Conservation (phyloP, 495 filamentous ascomycete species). For the Aspergillus conjunctus region DNA sequence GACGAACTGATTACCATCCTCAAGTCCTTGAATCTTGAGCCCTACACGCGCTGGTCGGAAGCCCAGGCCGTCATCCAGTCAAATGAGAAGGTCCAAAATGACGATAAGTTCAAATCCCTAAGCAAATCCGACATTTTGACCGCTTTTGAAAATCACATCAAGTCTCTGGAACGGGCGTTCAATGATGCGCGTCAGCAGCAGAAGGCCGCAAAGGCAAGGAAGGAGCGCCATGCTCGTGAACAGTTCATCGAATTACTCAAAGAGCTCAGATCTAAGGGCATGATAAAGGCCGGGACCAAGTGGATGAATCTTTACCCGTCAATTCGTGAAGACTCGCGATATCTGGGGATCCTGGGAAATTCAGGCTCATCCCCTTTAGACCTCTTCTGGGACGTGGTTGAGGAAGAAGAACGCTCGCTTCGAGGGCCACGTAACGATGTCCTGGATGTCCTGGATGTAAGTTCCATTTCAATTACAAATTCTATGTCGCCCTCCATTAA, state of each 20-base stretch:
- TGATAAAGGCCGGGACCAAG: slow-evolving; percentile 87
- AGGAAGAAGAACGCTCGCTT: slow-evolving; percentile 86
- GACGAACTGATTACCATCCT: slow-evolving; percentile 79
- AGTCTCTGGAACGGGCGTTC: slow-evolving; percentile 82
- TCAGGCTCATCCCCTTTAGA: slow-evolving; percentile 88
- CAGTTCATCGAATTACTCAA: slow-evolving; percentile 71
- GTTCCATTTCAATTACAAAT: slow-evolving; percentile 28
- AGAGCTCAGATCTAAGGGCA: slow-evolving; percentile 72
- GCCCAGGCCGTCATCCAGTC: slow-evolving; percentile 80
- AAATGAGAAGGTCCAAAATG: slow-evolving; percentile 76
- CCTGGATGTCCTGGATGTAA: slow-evolving; percentile 86
- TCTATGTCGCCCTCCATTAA: slow-evolving; percentile 21
- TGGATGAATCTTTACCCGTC: slow-evolving; percentile 83
- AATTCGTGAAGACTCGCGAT: slow-evolving; percentile 81
- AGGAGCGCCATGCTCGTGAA: slow-evolving; percentile 85
- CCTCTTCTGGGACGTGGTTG: slow-evolving; percentile 94
- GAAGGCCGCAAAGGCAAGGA: slow-evolving; percentile 75
- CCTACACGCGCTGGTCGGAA: slow-evolving; percentile 94
- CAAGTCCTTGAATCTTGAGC: slow-evolving; percentile 83
- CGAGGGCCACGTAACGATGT: slow-evolving; percentile 82
- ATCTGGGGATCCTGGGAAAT: slow-evolving; percentile 82
- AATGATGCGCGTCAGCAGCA: slow-evolving; percentile 87
- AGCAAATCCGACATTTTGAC: slow-evolving; percentile 88
- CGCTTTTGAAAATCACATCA: slow-evolving; percentile 94
- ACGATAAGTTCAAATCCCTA: slow-evolving; percentile 86